A percentile compares a stretch with the other conserved stretches of the same genome.
Conservation (phyloP, 805 yeast genomes). For the Wickerhamiella cacticola region DNA sequence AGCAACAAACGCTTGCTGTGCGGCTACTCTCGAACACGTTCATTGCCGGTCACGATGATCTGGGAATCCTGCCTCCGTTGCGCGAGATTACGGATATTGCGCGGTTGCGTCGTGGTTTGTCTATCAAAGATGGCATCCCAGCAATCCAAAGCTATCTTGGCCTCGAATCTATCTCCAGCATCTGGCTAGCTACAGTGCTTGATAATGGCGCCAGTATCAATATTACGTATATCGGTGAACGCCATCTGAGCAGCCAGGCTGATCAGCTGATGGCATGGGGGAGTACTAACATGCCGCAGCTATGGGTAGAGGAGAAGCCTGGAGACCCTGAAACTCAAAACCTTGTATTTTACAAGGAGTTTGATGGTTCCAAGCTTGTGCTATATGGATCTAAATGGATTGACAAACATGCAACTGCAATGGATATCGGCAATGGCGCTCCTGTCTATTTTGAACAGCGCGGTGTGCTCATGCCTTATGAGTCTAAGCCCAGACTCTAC, state of each 20-base stretch:
- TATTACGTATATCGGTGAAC: not conserved
- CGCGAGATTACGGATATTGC: conserved; percentile 9
- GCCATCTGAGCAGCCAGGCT: conserved; percentile 7
- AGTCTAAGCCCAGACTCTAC: not conserved
- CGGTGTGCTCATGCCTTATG: not conserved
- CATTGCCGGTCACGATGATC: conserved; percentile 12
- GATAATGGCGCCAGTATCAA: not conserved
- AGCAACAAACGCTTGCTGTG: conserved; percentile 28
- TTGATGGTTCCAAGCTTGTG: conserved; percentile 39
- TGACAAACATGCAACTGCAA: conserved; percentile 7
- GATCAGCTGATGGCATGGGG: conserved; percentile 16
- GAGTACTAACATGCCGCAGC: conserved; percentile 12
- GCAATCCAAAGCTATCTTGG: conserved; percentile 54
- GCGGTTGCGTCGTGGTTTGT: conserved; percentile 16
- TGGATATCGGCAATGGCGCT: not conserved
- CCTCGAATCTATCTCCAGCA: conserved; percentile 38
- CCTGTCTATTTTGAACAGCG: not conserved
- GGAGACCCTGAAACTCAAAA: conserved; percentile 12
- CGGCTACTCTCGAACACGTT: not conserved
- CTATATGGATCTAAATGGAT: conserved; percentile 56
- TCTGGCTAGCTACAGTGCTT: conserved; percentile 7
- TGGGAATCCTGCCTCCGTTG: conserved; percentile 13
- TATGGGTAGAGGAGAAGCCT: conserved; percentile 17
- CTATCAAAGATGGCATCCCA: conserved; percentile 21
- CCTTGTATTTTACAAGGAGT: conserved; percentile 20